These are phyloP conservation scores for Berkeleyomyces rouxiae DNA, from an alignment of 2,329 filamentous ascomycete genomes.

Conservation along the genomic window DNA sequence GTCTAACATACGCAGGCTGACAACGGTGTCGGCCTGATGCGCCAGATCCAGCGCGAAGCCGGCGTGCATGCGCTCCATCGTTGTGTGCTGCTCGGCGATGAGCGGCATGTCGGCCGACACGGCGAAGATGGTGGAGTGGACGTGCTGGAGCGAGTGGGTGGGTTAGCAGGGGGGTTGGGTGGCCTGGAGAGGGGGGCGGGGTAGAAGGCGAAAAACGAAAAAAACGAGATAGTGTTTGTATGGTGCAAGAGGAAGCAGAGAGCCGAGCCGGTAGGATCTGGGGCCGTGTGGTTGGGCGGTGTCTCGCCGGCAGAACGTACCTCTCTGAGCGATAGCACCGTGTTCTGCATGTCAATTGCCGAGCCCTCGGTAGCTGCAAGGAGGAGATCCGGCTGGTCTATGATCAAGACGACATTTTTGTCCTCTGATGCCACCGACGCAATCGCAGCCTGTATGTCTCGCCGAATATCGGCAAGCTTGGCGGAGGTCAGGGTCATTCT, in stretches of 20 bases:
- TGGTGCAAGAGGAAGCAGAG: neutral
- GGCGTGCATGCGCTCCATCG: slow-evolving; percentile 53
- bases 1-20: slow-evolving; percentile 61
- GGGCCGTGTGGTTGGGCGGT: neutral
- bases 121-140: slow-evolving; percentile 49
- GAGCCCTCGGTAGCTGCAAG: slow-evolving; percentile 39
- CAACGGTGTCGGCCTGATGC: slow-evolving; percentile 56
- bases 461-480: slow-evolving; percentile 22
- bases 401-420: slow-evolving; percentile 37
- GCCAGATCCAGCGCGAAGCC: slow-evolving; percentile 54
- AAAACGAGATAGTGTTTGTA: neutral
- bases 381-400: slow-evolving; percentile 50
- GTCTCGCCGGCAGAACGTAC: slow-evolving; percentile 26
- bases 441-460: slow-evolving; percentile 25
- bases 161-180: slow-evolving; percentile 31
- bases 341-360: slow-evolving; percentile 33
- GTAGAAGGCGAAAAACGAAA: neutral
- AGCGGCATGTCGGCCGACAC: slow-evolving; percentile 60
- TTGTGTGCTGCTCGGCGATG: slow-evolving; percentile 41
- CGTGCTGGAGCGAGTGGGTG: slow-evolving; percentile 27
- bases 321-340: slow-evolving; percentile 44
- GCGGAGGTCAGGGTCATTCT: slow-evolving; percentile 12
- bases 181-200: slow-evolving; percentile 25
- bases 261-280: neutral
- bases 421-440: slow-evolving; percentile 18